Percentiles rank a stretch among this genome's conserved stretches.
Evolutionary conservation across 2,329 filamentous ascomycete species (phyloP).

Genomic region (Zasmidium citrigriseum): DNA sequence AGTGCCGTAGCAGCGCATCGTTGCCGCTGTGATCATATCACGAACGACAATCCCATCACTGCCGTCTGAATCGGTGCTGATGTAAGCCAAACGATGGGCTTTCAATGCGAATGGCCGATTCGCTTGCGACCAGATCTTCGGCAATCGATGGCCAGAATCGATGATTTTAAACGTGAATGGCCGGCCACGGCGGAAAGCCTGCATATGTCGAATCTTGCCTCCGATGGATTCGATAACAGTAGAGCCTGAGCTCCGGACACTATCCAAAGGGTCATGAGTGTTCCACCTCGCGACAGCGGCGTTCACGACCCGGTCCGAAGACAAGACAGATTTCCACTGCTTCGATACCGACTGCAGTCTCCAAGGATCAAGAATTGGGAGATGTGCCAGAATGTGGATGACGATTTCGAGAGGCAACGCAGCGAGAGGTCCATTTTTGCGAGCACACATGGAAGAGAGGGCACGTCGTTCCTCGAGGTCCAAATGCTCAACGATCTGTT

Average conservation of each 20-base stretch:
- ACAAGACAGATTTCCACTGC: slow-evolving; percentile 35
- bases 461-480: slow-evolving; percentile 13
- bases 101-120: background rate
- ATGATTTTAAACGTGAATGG: background rate
- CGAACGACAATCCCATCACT: background rate
- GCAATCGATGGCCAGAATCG: background rate
- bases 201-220: background rate
- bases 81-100: background rate
- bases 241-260: background rate
- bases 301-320: slow-evolving; percentile 17
- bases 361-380: slow-evolving; percentile 29
- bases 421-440: slow-evolving; percentile 36
- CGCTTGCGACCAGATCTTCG: background rate
- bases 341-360: slow-evolving; percentile 34
- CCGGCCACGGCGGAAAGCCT: background rate
- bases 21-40: background rate
- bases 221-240: background rate
- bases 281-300: background rate
- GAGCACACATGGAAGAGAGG: slow-evolving; percentile 9
- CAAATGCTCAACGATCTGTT: slow-evolving; percentile 13
- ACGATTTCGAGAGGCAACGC: slow-evolving; percentile 41
- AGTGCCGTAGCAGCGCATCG: background rate
- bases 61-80: too few species aligned
- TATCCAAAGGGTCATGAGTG: background rate
- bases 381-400: slow-evolving; percentile 35